Conservation (phyloP, 108 stramenopile species). For the Skeletonema tropicum region DNA sequence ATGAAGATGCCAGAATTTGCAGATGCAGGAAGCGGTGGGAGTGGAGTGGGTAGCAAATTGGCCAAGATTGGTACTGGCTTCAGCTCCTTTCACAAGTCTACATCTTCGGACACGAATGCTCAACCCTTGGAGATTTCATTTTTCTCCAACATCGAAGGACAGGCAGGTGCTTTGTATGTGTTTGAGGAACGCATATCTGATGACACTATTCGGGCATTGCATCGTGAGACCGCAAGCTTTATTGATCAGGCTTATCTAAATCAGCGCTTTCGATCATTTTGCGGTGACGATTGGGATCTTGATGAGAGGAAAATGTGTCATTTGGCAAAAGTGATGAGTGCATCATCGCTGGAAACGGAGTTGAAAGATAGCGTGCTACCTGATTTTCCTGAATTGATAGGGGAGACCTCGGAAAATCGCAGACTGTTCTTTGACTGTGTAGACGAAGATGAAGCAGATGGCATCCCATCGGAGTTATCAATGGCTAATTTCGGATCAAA, state of each 20-base stretch:
- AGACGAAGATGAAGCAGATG: constrained; percentile 33
- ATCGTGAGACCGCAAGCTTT: constrained; percentile 54
- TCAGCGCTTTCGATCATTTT: constrained; percentile 18
- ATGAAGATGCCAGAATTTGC: constrained; percentile 62
- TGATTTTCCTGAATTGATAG: constrained; percentile 36
- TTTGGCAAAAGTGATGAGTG: constrained; percentile 38
- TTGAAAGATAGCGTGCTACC: constrained; percentile 41
- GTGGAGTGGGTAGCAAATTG: constrained; percentile 4
- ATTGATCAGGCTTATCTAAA: constrained; percentile 30
- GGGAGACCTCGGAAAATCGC: constrained; percentile 13
- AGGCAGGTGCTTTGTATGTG: constrained; percentile 69
- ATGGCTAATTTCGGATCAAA: constrained; percentile 58
- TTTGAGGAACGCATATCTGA: constrained; percentile 74
- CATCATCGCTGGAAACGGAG: constrained; percentile 39
- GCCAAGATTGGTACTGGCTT: constrained; percentile 16
- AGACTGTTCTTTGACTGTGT: constrained; percentile 36
- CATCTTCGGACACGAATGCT: background rate
- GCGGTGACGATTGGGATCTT: constrained; percentile 41
- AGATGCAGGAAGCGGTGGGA: constrained; percentile 16
- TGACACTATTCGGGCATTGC: constrained; percentile 68
- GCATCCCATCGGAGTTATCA: constrained; percentile 33
- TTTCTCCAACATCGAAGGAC: constrained; percentile 69
- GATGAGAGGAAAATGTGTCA: constrained; percentile 30
- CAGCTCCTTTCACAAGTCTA: constrained; percentile 18
- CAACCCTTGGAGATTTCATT: constrained; percentile 45